A percentile compares a stretch with the other conserved stretches of the same genome.
Evolutionary conservation across 164 flowering plant genomes (phyloP).

Genomic region (Litsea cubeba): DNA sequence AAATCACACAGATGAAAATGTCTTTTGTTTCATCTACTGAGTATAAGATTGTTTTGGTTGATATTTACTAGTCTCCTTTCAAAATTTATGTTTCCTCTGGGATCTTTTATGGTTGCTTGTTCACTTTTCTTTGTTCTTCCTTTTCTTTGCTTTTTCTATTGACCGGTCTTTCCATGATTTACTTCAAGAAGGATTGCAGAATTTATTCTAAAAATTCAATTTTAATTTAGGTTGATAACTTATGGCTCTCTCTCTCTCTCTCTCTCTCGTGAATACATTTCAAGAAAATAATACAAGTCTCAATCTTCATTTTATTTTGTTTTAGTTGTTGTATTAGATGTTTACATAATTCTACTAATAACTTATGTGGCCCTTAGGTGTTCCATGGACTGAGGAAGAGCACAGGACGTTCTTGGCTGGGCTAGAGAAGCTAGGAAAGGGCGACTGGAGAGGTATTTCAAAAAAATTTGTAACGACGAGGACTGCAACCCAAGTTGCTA

Average conservation of each 20-base stretch:
- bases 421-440: conserved; percentile 76
- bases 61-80: not conserved
- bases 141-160: not conserved
- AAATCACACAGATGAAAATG: not conserved
- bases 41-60: not conserved
- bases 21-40: not conserved
- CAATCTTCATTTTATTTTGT: not conserved
- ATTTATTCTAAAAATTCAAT: not conserved
- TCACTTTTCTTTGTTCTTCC: not conserved
- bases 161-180: not conserved
- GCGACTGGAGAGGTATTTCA: conserved; percentile 93
- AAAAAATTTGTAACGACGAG: conserved; percentile 65
- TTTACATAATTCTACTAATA: not conserved
- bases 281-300: not conserved
- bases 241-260: not conserved
- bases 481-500: conserved; percentile 89
- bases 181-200: not conserved
- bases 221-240: not conserved
- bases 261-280: not conserved
- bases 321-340: not conserved
- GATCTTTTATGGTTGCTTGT: not conserved
- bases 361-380: conserved; percentile 34
- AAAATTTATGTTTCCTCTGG: not conserved
- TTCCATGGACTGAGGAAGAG: conserved; percentile 88
- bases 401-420: conserved; percentile 64